Percentiles rank a stretch among this genome's conserved stretches.
phyloP scores from a whole-genome alignment of 495 filamentous ascomycete species.

The Amorphotheca resinae region DNA sequence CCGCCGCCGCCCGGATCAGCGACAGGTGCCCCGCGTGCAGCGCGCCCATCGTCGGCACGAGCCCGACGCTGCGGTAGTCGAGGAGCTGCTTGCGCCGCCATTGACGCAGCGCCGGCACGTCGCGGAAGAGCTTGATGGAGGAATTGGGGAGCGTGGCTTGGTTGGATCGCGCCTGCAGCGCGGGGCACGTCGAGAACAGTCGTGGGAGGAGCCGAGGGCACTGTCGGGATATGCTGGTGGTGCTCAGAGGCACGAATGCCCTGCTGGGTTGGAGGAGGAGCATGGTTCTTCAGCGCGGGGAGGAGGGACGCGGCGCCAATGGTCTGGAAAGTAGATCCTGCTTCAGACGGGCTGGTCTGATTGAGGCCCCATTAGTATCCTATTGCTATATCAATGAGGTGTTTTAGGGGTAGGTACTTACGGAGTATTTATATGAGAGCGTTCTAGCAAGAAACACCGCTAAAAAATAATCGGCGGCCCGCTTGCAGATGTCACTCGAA shows the following conservation, averaged over 20 bases:
- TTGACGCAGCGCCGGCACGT: constrained; percentile 55
- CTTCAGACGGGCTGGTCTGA: too few species aligned
- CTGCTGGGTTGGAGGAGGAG: too few species aligned
- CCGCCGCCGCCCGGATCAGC: constrained; percentile 73
- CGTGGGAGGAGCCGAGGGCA: constrained; percentile 1
- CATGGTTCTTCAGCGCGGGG: too few species aligned
- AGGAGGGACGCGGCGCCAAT: too few species aligned
- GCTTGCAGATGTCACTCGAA: too few species aligned
- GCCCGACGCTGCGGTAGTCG: constrained; percentile 59
- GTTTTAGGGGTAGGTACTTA: too few species aligned
- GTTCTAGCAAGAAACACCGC: too few species aligned
- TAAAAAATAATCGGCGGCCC: too few species aligned
- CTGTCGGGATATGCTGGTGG: neutral
- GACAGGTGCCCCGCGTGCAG: constrained; percentile 84
- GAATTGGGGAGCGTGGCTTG: constrained; percentile 30
- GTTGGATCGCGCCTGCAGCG: constrained; percentile 1
- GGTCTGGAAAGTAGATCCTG: too few species aligned
- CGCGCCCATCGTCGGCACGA: constrained; percentile 96
- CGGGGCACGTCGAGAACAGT: constrained; percentile 4
- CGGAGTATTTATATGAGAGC: too few species aligned
- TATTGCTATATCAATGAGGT: too few species aligned
- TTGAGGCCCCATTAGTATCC: too few species aligned
- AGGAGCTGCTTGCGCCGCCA: constrained; percentile 57
- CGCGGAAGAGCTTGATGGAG: constrained; percentile 62
- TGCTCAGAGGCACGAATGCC: constrained; percentile 2